Evolutionary conservation across 2,329 filamentous ascomycete species (phyloP).

Genomic region (Stagonosporopsis tanaceti): DNA sequence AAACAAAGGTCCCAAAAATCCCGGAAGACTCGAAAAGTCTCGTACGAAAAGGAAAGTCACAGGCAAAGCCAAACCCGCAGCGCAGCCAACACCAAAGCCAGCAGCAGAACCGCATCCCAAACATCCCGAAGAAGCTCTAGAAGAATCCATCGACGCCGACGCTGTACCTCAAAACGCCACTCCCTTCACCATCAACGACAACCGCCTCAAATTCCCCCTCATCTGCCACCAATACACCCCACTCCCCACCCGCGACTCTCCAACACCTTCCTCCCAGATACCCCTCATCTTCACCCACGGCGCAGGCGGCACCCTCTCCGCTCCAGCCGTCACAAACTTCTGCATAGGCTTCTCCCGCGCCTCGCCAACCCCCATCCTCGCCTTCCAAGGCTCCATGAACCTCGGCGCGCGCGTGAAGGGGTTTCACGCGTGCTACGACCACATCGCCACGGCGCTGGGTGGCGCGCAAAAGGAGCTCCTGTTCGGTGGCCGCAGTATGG

Average conservation of each 20-base stretch:
- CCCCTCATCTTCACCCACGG: conserved; percentile 54
- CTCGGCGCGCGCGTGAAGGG: conserved; percentile 48
- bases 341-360: conserved; percentile 45
- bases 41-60: background rate
- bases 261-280: background rate
- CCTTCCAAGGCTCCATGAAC: conserved; percentile 55
- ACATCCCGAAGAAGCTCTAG: background rate
- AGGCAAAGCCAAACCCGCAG: background rate
- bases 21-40: background rate
- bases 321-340: conserved; percentile 52
- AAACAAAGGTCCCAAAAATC: background rate
- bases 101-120: background rate
- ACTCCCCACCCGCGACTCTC: background rate
- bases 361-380: conserved; percentile 30
- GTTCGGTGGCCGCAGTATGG: conserved; percentile 55
- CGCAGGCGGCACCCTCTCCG: conserved; percentile 53
- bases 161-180: background rate
- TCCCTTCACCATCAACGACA: background rate
- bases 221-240: background rate
- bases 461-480: conserved; percentile 11
- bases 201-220: background rate
- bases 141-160: background rate
- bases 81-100: background rate
- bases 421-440: conserved; percentile 46
- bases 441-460: background rate